Base-by-base conservation (phyloP, 2,329 filamentous ascomycete species). In the Dactylonectria macrodidyma region DNA sequence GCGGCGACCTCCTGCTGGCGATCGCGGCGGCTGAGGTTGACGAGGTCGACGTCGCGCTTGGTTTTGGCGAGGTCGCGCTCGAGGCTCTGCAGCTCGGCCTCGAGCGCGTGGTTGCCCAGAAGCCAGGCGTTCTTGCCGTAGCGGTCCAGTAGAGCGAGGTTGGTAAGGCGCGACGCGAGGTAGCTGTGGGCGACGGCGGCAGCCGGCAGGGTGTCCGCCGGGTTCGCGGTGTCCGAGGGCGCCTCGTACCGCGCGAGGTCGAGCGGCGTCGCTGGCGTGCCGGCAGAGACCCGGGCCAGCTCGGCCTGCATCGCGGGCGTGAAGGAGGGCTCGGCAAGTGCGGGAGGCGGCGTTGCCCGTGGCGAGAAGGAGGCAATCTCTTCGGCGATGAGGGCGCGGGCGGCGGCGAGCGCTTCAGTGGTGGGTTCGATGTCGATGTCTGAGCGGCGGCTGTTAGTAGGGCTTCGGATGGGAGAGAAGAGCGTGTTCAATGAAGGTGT, bases 101-200 rank as follows among this genome's bases (percentile, higher is more conserved):
- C 95, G 22, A 95, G 81, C 73, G 93, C 90, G 74, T 91, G 89
- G 81, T 99, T 99, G 6, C 90, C 90, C 9, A 97, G 88, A 62
- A 99, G 86, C 95, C 96, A 98, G 10, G 94, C 92, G 80, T 97
- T 97, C 82, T 94, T 94, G 73, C 95, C 96, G 80, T 91, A 91
- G 58, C 87, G 87, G 75, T 96, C 93, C 22, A 97, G 88, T n/a
- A 97, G 86, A 1, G 86, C 84, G 19, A 97, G 88, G 80, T 89
- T 86, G 36, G 84, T 75, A 41, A 83, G 79, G 3, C 89, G 87
- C n/a, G 81, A 76, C 12, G 78, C 71, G 12, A 91, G 84, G 80
- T 90, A 89, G n/a, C 84, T 78, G 48, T 82, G 84, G 56, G 84
- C 81, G 1, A 86, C 80, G 81, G 86, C 85, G 58, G 87, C 84